These are phyloP conservation scores for Pichia heedii DNA, from an alignment of 805 yeast genomes.

Conservation along the genomic window DNA sequence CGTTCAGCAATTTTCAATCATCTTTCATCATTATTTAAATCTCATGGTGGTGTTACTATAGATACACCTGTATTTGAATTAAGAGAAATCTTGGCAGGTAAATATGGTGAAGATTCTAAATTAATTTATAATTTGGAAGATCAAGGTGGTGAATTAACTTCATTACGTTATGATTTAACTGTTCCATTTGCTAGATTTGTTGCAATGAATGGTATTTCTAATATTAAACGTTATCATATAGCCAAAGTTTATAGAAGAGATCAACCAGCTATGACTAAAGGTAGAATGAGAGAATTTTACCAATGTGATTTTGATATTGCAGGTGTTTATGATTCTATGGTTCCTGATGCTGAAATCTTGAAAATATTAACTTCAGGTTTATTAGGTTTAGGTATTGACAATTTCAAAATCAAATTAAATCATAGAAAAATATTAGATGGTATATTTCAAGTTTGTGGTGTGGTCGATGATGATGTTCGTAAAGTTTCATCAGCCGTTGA, in stretches of 20 bases:
- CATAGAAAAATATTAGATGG: slow-evolving; percentile 96
- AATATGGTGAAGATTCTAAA: slow-evolving; percentile 98
- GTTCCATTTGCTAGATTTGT: slow-evolving; percentile 98
- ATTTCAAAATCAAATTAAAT: slow-evolving; percentile 86
- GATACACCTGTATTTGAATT: slow-evolving; percentile 98
- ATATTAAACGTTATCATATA: slow-evolving; percentile 89
- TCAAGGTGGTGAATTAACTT: slow-evolving; percentile 97
- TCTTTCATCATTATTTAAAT: slow-evolving; percentile 67
- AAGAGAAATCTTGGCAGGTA: slow-evolving; percentile 91
- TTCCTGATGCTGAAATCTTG: slow-evolving; percentile 89
- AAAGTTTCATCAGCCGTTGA: slow-evolving; percentile 92
- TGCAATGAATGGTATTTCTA: slow-evolving; percentile 88
- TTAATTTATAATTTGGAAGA: slow-evolving; percentile 92
- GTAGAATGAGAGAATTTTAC: slow-evolving; percentile 98
- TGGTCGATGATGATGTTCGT: slow-evolving; percentile 86
- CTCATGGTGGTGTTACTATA: slow-evolving; percentile 96
- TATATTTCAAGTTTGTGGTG: slow-evolving; percentile 91
- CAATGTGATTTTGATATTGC: slow-evolving; percentile 99
- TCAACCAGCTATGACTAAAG: slow-evolving; percentile 99
- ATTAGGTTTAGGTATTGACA: slow-evolving; percentile 71
- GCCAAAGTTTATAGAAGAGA: slow-evolving; percentile 99
- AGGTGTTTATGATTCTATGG: slow-evolving; percentile 87
- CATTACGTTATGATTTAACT: slow-evolving; percentile 91
- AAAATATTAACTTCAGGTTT: slow-evolving; percentile 79
- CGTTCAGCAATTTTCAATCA: slow-evolving; percentile 80